Evolutionary conservation across 768 basidiomycete genomes (phyloP).

Genomic region (Pleurotus tuber-regium): DNA sequence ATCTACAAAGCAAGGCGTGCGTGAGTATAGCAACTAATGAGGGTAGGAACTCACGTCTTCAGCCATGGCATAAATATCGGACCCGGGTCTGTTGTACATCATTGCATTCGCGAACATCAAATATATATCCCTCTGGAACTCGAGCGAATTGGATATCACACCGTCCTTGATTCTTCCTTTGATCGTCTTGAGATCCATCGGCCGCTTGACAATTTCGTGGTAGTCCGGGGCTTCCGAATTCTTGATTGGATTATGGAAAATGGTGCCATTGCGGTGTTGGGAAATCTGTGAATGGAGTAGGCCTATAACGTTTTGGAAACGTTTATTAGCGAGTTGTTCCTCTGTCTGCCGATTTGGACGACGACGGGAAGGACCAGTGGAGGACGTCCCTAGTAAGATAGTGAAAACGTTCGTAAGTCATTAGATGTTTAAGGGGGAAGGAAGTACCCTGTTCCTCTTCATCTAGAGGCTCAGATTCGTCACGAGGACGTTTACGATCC

Average conservation of each 20-base stretch:
- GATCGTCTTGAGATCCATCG: slow-evolving; percentile 95
- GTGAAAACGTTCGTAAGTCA: background rate
- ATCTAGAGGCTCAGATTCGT: slow-evolving; percentile 64
- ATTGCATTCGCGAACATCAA: slow-evolving; percentile 97
- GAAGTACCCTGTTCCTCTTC: slow-evolving; percentile 66
- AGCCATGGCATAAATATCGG: slow-evolving; percentile 87
- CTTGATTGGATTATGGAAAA: slow-evolving; percentile 90
- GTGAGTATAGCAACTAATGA: background rate
- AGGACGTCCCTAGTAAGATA: slow-evolving; percentile 7
- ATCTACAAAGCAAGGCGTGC: slow-evolving; percentile 41
- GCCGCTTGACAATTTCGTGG: slow-evolving; percentile 87
- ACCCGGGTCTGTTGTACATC: slow-evolving; percentile 91
- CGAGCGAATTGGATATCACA: slow-evolving; percentile 71
- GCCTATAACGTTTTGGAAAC: slow-evolving; percentile 78
- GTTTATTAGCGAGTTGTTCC: slow-evolving; percentile 58
- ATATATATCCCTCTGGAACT: slow-evolving; percentile 87
- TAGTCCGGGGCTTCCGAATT: slow-evolving; percentile 89
- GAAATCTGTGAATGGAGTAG: slow-evolving; percentile 82
- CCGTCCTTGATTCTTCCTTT: slow-evolving; percentile 86
- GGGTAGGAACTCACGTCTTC: slow-evolving; percentile 66
- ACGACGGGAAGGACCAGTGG: slow-evolving; percentile 37
- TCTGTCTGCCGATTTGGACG: slow-evolving; percentile 38
- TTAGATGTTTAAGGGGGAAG: background rate
- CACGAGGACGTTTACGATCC: slow-evolving; percentile 58
- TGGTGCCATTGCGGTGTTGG: slow-evolving; percentile 82